Evolutionary conservation across 108 stramenopile species (phyloP), one percentile per base, ranked within the genome.

Genomic region (Nitzschia palea): DNA sequence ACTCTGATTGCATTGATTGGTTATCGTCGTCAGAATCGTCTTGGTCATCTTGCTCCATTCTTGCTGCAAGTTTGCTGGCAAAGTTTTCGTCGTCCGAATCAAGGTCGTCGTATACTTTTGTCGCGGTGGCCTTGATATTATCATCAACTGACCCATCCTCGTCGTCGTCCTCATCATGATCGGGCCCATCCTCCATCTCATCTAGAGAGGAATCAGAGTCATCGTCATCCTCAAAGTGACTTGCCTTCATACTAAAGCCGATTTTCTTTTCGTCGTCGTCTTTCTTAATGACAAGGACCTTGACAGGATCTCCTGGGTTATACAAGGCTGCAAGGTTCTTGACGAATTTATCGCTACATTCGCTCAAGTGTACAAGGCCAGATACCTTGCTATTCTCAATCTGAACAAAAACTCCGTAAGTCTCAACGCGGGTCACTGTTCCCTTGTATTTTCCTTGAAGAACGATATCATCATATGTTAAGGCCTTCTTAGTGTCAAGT

Each of bases 351-450:
- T 97, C 96, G 67, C 86, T 90, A 69, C 93, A 95, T 76, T 96
- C 91, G 40, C 87, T 91, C 50, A 93, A 79, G 68, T 97, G 97
- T 35, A 85, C 93, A 50, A 98, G 71, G 10, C 97, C 97, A 47
- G 82, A 95, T 27, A 97, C 67, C 23, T 91, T 86, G 52, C 94
- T 95, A 44, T 85, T 71, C 40, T 95, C 80, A 20, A 98, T 66
- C 55, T 93, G 88, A 28, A 97, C 87, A 68, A 97, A 97, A 3
- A 96, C 93, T 34, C 97, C 97, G 59, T 96, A 97, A 28, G 74
- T 68, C 65, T 96, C 94, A 18, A 98, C 79, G 5, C 86, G 73
- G 4, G 86, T 83, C 35, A 98, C 91, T 18, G 78, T 89, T 27
- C 95, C 97, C 58, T 82, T 95, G 33, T 94, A 81, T 72, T 95